Conservation (phyloP, 2,329 filamentous ascomycete species). For the Elsinoe australis region DNA sequence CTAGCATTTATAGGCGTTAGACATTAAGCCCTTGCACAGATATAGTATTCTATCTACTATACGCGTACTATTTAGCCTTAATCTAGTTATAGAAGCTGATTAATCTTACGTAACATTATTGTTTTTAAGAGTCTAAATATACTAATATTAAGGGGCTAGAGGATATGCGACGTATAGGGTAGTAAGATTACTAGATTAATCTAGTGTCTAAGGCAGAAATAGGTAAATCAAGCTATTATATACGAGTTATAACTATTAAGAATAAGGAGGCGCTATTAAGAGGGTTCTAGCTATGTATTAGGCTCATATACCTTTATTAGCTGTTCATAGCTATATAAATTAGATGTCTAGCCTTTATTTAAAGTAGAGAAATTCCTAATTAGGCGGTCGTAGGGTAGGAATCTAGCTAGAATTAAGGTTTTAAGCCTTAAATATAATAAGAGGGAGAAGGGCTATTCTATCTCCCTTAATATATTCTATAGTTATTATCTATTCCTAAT, state of each 20-base stretch:
- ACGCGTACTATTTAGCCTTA: no score
- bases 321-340: not conserved
- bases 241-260: slow-evolving; percentile 1
- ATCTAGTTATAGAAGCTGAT: no score
- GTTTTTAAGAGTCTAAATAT: not conserved
- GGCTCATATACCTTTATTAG: not conserved
- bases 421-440: not conserved
- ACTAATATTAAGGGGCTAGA: not conserved
- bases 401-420: not conserved
- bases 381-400: not conserved
- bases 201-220: not conserved
- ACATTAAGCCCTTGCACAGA: no score
- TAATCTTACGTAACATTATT: not conserved
- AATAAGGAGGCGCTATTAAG: not conserved
- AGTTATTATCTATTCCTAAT: not conserved
- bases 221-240: not conserved
- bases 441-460: not conserved
- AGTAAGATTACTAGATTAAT: not conserved
- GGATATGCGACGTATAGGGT: not conserved
- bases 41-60: no score
- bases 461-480: not conserved
- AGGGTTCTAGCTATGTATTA: not conserved
- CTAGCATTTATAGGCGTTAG: no score
- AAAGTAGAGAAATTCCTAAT: no score
- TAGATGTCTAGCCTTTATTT: not conserved